Evolutionary conservation across 2,329 filamentous ascomycete genomes (phyloP).

Genomic region (Juglanconis oblonga): DNA sequence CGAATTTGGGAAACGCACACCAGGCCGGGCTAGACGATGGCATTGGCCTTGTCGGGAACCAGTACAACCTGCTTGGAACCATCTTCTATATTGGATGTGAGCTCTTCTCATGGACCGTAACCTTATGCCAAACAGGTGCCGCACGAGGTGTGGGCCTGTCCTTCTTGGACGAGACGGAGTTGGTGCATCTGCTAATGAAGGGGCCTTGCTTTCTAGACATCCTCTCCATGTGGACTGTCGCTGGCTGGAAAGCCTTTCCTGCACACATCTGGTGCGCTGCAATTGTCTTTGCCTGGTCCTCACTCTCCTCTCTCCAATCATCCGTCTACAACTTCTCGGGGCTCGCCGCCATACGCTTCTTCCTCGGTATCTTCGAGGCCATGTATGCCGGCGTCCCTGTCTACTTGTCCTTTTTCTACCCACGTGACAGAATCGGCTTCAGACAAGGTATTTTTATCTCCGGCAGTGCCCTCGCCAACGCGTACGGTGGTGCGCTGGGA

Average conservation of each 20-base stretch:
- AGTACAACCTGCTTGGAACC: slow-evolving; percentile 28
- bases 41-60: slow-evolving; percentile 23
- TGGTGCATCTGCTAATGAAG: neutral
- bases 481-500: slow-evolving; percentile 36
- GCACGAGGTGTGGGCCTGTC: neutral
- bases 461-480: slow-evolving; percentile 36
- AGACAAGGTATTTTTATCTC: slow-evolving; percentile 53
- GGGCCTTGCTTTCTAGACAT: slow-evolving; percentile 6
- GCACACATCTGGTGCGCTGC: slow-evolving; percentile 38
- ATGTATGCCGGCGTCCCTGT: slow-evolving; percentile 35
- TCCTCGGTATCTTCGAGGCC: slow-evolving; percentile 41
- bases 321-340: slow-evolving; percentile 35
- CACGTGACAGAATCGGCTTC: slow-evolving; percentile 53
- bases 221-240: slow-evolving; percentile 18
- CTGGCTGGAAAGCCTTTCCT: slow-evolving; percentile 21
- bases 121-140: neutral
- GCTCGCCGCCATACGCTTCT: slow-evolving; percentile 38
- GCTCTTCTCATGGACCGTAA: neutral
- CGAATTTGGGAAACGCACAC: slow-evolving; percentile 27
- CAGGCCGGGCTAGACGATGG: slow-evolving; percentile 28
- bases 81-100: slow-evolving; percentile 23
- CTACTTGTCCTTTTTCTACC: slow-evolving; percentile 56
- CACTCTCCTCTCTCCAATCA: slow-evolving; percentile 39
- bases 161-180: neutral
- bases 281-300: slow-evolving; percentile 40